Percentiles rank a stretch among this genome's conserved stretches.
Evolutionary conservation across 805 yeast genomes (phyloP).

Genomic region (Yamadazyma sp.): DNA sequence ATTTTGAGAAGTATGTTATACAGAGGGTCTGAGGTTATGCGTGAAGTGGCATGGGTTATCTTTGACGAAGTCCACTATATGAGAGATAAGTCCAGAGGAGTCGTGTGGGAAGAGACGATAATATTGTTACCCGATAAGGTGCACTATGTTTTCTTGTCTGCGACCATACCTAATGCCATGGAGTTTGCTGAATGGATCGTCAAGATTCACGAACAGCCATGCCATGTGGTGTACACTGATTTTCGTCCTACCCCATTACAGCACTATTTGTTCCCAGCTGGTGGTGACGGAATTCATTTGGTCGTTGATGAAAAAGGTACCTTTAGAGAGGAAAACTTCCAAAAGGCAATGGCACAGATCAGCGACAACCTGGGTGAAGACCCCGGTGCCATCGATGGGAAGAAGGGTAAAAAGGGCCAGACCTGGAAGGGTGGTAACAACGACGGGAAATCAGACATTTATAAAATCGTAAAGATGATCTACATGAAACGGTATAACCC

Average conservation of each 20-base stretch:
- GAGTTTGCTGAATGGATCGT: conserved; percentile 99
- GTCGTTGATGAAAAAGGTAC: conserved; percentile 97
- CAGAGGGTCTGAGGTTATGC: conserved; percentile 95
- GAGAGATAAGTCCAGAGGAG: conserved; percentile 98
- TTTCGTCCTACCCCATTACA: conserved; percentile 98
- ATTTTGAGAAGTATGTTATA: conserved; percentile 95
- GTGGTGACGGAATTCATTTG: conserved; percentile 95
- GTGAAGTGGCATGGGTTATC: conserved; percentile 98
- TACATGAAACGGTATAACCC: conserved; percentile 97
- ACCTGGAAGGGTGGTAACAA: conserved; percentile 84
- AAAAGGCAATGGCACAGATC: conserved; percentile 95
- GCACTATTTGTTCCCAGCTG: conserved; percentile 97
- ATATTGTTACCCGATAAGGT: conserved; percentile 95
- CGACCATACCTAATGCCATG: conserved; percentile 91
- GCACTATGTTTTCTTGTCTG: conserved; percentile 88
- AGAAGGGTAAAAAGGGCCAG: conserved; percentile 74
- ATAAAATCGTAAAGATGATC: conserved; percentile 96
- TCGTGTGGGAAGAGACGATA: conserved; percentile 99
- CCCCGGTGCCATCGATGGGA: conserved; percentile 57
- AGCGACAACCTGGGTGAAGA: conserved; percentile 83
- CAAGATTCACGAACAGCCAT: conserved; percentile 91
- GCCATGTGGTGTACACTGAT: conserved; percentile 97
- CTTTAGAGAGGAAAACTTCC: conserved; percentile 96
- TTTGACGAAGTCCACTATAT: conserved; percentile 98
- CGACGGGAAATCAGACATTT: conserved; percentile 79